Conservation (phyloP, 768 basidiomycete genomes). For the Infundibulicybe gibba region DNA sequence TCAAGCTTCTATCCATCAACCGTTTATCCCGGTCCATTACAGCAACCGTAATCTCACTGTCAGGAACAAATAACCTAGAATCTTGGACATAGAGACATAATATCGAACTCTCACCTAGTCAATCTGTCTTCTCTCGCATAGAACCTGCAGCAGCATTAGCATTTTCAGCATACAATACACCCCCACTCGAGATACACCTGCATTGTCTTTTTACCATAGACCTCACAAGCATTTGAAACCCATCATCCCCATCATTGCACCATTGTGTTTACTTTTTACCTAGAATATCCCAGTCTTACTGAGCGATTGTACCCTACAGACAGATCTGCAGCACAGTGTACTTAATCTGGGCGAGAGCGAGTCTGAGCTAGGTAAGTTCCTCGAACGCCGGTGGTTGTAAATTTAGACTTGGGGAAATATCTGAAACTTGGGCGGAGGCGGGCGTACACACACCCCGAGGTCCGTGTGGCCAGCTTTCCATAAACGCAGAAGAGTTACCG, state of each 20-base stretch:
- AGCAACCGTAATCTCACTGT: background rate
- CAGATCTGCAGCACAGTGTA: constrained; percentile 9
- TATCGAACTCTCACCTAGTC: constrained; percentile 4
- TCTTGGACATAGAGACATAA: background rate
- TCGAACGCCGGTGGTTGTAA: constrained; percentile 3
- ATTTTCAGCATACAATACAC: constrained; percentile 2
- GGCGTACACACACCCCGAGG: no score
- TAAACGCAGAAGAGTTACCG: no score
- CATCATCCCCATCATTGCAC: background rate
- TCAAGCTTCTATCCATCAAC: background rate
- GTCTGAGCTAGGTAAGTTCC: constrained; percentile 4
- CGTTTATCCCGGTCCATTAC: background rate
- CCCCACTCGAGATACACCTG: background rate
- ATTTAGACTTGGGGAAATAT: constrained; percentile 1
- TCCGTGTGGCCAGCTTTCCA: no score
- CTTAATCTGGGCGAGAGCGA: constrained; percentile 8
- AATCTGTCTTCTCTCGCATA: constrained; percentile 3
- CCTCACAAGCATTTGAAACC: background rate
- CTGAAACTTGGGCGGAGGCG: no score
- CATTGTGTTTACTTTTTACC: background rate
- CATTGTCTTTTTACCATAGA: background rate
- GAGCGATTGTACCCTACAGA: background rate
- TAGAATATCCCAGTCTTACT: background rate
- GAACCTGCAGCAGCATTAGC: constrained; percentile 15
- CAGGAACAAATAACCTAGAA: background rate